Base-by-base conservation (phyloP, 2,329 filamentous ascomycete genomes). In the Fusarium sp. region DNA sequence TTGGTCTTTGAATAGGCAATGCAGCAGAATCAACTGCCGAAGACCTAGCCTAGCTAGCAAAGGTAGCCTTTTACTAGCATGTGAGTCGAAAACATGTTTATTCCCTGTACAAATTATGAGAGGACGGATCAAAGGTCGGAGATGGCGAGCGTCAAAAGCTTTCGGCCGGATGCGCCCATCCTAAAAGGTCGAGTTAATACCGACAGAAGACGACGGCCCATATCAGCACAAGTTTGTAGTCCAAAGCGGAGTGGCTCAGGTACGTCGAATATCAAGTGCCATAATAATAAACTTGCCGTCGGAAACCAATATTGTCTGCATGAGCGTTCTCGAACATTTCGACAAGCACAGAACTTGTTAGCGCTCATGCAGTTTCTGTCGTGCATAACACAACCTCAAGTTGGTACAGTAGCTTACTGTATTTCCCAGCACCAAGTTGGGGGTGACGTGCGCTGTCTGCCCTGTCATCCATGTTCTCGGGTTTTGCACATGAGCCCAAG, bases 271-370 rank as follows among this genome's bases (percentile, higher is more conserved):
- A 50, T 44, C 37, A 58, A 68, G 42, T 69, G 44, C 41, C 46
- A 48, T 45, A 53, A 23, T 23, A 23, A 23, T 23, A 20, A 30
- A 32, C 18, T 32, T 23, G 33, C 37, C 33, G 15, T 35, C 69
- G 61, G 69, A 48, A 73, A 66, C 65, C 69, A 60, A 72, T 41
- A 54, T 12, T 32, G 58, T 60, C 65, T 44, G 46, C 63, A 33
- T 35, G 52, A 67, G 53, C 53, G 69, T 72, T 72, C 69, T 67
- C 53, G 69, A 72, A 73, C 69, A 41, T 48, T 70, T 70, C 56
- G 53, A 67, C 48, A 38, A 60, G 40, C 52, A 64, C 60, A 70
- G 61, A 58, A 62, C 56, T 40, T 63, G 38, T 56, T 72, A 73
- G 65, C 61, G 69, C 60, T 70, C 65, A 60, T 50, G 65, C 53